phyloP scores from a whole-genome alignment of 176 grass and related monocot genomes.

The Zea mays region DNA sequence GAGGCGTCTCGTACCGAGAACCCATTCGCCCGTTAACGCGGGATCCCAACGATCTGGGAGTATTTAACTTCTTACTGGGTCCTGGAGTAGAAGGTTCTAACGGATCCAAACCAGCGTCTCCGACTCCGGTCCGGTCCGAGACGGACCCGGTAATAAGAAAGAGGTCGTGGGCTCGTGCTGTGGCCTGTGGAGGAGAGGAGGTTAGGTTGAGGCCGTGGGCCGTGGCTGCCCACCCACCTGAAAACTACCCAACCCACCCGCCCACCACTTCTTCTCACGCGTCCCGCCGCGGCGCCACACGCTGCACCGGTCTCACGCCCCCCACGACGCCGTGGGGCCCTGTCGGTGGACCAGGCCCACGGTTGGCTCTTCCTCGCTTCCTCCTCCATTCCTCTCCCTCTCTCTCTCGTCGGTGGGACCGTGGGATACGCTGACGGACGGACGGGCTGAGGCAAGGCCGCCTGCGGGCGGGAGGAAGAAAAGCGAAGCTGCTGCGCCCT shows the following conservation, averaged over 20 bases:
- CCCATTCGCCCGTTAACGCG: no score
- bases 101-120: no score
- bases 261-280: not conserved
- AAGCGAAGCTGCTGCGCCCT: not conserved
- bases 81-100: no score
- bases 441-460: not conserved
- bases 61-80: no score
- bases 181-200: no score
- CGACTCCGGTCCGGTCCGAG: no score
- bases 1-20: no score
- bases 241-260: not conserved
- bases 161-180: no score
- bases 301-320: not conserved
- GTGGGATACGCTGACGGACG: not conserved
- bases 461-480: not conserved
- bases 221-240: not conserved
- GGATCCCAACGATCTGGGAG: no score
- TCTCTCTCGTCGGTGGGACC: no score
- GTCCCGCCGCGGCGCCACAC: not conserved
- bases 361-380: not conserved
- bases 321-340: conserved; percentile 1
- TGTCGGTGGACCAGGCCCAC: conserved; percentile 33
- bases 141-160: no score
- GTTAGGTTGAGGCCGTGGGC: no score
- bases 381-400: not conserved